Base-by-base conservation (phyloP, 805 yeast genomes). In the Diddensiella caesifluorescens region DNA sequence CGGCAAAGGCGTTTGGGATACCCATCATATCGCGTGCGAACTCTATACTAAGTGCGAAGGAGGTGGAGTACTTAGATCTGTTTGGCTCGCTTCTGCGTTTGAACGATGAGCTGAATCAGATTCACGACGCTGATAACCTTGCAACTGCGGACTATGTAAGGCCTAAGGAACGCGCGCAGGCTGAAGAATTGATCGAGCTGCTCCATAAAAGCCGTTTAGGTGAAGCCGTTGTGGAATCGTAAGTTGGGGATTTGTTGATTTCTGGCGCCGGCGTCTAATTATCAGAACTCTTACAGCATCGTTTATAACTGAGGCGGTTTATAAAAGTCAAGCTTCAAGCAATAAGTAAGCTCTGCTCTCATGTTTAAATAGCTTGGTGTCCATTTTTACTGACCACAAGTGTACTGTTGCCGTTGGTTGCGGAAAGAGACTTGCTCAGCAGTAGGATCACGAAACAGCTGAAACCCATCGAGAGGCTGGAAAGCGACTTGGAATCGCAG, bases 1-100 rank as follows among this genome's bases (percentile, higher is more conserved):
- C 35, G 25, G 20, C 18, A 13, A 42, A 44, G 18, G 29, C 37
- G 35, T 38, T 39, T 28, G 50, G 50, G 20, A 31, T 47, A 10
- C 46, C 50, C 5, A 9, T 18, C 18, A 41, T 47, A 5, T 29
- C 33, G 7, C 18, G 23, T 13, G 29, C 47, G 21, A 30, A 31
- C 5, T 25, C 40, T 5, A 13, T 34, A 20, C 37, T 46, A 35
- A 22, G 45, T 3, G 23, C 34, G 22, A 31, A 33, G 31, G 50
- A 46, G 25, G 30, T 13, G 22, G 44, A 43, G 26, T 37, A 35
- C 19, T 19, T 46, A 9, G 37, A 19, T 4, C 38, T 43, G 10
- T 25, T 29, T 16, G 26, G 30, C 4, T 22, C 10, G 3, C 23
- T 44, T 7, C 12, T 18, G 13, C 10, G 21, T 1, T n/a, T 37